Evolutionary conservation across 1,139 yeast genomes (phyloP).

Genomic region (Kodamaea ohmeri): DNA sequence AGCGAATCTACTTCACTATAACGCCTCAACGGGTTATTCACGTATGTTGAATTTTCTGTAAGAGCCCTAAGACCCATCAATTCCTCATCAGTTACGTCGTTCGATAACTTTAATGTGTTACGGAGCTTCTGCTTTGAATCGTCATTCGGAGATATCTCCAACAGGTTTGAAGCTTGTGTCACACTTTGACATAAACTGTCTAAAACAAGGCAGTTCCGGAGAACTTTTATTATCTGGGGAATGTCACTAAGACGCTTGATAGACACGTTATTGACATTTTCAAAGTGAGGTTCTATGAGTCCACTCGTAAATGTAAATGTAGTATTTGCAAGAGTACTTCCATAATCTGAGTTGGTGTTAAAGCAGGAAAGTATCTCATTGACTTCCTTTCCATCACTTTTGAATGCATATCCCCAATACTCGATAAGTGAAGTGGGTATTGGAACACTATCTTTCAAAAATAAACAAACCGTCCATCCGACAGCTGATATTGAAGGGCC

Average conservation of each 20-base stretch:
- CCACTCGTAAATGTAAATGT: conserved; percentile 11
- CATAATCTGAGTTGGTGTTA: conserved; percentile 20
- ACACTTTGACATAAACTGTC: conserved; percentile 19
- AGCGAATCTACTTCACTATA: conserved; percentile 24
- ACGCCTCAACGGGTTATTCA: conserved; percentile 13
- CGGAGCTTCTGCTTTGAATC: conserved; percentile 32
- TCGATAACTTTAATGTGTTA: conserved; percentile 36
- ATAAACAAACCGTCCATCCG: conserved; percentile 23
- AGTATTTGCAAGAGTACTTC: conserved; percentile 11
- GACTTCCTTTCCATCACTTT: conserved; percentile 6
- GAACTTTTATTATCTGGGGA: conserved; percentile 25
- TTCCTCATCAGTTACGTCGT: conserved; percentile 42
- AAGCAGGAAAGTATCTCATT: conserved; percentile 18
- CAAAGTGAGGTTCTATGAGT: conserved; percentile 8
- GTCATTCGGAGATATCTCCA: conserved; percentile 14
- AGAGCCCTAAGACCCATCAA: conserved; percentile 36
- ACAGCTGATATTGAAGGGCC: conserved; percentile 8
- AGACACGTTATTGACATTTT: conserved; percentile 5
- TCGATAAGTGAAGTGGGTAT: conserved; percentile 32
- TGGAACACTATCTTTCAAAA: conserved; percentile 25
- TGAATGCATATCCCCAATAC: conserved; percentile 25
- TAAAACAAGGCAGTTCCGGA: conserved; percentile 34
- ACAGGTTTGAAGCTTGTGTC: conserved; percentile 3
- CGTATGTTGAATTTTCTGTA: conserved; percentile 22
- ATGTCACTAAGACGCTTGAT: conserved; percentile 27